phyloP scores from a whole-genome alignment of 2,329 filamentous ascomycete species.

The Fusarium sp. region DNA sequence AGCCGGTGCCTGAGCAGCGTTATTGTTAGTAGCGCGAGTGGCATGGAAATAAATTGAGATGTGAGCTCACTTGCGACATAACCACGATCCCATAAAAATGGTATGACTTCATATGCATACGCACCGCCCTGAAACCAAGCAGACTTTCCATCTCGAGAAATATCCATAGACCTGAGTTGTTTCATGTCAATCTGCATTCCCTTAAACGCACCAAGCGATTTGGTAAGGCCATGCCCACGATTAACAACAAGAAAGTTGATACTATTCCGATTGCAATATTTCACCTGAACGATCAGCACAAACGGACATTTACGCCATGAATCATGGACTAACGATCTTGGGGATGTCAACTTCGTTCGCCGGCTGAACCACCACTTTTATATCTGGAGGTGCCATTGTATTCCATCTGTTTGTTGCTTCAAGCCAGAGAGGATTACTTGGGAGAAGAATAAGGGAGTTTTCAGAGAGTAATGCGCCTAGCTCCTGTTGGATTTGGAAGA shows the following conservation, averaged over 20 bases:
- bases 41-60: not conserved
- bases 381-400: not conserved
- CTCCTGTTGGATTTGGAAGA: not conserved
- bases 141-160: not conserved
- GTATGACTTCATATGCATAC: not conserved
- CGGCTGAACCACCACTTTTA: not conserved
- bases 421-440: not conserved
- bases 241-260: not conserved
- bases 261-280: not conserved
- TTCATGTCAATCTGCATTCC: not conserved
- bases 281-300: not conserved
- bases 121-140: not conserved
- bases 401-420: not conserved
- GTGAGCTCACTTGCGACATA: not conserved
- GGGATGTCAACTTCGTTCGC: not conserved
- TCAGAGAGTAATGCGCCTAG: not conserved
- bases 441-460: not conserved
- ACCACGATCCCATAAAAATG: not conserved
- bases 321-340: not conserved
- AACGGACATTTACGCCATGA: rapidly evolving
- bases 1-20: not conserved
- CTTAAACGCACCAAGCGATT: not conserved
- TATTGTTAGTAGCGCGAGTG: not conserved
- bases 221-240: not conserved
- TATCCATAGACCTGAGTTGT: not conserved